Percentiles rank a stretch among this genome's conserved stretches.
These are phyloP conservation scores for Neofusicoccum kwambonambiense DNA, from an alignment of 2,329 filamentous ascomycete genomes.

Conservation along the genomic window DNA sequence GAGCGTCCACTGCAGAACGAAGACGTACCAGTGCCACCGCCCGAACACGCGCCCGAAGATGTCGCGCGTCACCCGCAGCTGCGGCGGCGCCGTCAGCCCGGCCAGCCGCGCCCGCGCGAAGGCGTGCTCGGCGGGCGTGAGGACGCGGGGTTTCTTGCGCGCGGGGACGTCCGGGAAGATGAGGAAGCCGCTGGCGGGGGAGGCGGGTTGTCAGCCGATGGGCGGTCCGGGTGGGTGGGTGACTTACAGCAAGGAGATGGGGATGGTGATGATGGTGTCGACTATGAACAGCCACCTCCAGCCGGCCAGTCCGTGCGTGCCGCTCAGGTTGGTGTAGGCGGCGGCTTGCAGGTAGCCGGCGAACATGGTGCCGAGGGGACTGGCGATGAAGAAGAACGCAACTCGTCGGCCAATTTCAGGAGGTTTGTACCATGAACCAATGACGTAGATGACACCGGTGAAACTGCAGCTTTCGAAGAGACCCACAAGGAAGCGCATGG, in stretches of 20 bases:
- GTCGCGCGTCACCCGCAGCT: slow-evolving; percentile 32
- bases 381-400: neutral
- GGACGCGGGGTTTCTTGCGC: slow-evolving; percentile 36
- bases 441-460: slow-evolving; percentile 38
- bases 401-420: slow-evolving; percentile 33
- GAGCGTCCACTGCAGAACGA: slow-evolving; percentile 35
- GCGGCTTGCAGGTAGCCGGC: slow-evolving; percentile 35
- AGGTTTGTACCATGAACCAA: slow-evolving; percentile 46
- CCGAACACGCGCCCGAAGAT: slow-evolving; percentile 41
- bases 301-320: slow-evolving; percentile 25
- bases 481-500: slow-evolving; percentile 40
- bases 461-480: slow-evolving; percentile 33
- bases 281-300: slow-evolving; percentile 35
- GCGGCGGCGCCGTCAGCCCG: slow-evolving; percentile 30
- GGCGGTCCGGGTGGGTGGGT: neutral
- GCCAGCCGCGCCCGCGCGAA: neutral
- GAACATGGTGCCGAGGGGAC: slow-evolving; percentile 28
- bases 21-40: slow-evolving; percentile 41
- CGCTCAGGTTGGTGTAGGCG: slow-evolving; percentile 33
- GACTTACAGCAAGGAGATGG: slow-evolving; percentile 27
- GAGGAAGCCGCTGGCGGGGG: too few relatives aligned
- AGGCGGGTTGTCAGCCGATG: neutral
- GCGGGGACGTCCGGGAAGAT: slow-evolving; percentile 22
- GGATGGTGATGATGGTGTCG: slow-evolving; percentile 39
- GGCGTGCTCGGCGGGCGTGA: slow-evolving; percentile 23